A percentile compares a stretch with the other conserved stretches of the same genome.
Evolutionary conservation across 495 filamentous ascomycete species (phyloP).

Genomic region (Daldinia vernicosa): DNA sequence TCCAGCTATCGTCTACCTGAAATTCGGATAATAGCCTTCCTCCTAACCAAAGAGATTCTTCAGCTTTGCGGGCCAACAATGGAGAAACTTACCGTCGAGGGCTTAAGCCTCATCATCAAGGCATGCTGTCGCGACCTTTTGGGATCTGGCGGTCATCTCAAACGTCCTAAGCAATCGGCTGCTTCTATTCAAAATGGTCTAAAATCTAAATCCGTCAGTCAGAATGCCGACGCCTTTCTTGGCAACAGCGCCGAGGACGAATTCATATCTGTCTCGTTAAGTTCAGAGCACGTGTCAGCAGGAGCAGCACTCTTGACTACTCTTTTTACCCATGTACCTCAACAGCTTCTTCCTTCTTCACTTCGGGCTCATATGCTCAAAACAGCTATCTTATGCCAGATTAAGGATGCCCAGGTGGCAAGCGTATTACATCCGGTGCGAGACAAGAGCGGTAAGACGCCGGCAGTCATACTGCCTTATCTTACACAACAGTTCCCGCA

Average conservation of each 20-base stretch:
- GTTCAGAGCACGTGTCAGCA: constrained; percentile 48
- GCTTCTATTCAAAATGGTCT: constrained; percentile 41
- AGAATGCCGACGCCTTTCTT: constrained; percentile 55
- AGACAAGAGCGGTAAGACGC: constrained; percentile 63
- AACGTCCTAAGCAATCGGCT: constrained; percentile 37
- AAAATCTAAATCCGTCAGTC: constrained; percentile 46
- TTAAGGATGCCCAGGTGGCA: constrained; percentile 75
- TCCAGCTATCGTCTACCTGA: constrained; percentile 65
- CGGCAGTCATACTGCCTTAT: constrained; percentile 79
- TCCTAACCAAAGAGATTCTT: constrained; percentile 64
- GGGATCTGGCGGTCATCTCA: constrained; percentile 53
- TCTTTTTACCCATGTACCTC: constrained; percentile 67
- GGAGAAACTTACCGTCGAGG: constrained; percentile 66
- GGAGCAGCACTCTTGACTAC: constrained; percentile 69
- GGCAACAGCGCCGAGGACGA: constrained; percentile 40
- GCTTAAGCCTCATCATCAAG: constrained; percentile 65
- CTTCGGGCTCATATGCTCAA: constrained; percentile 77
- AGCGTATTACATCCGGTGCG: constrained; percentile 79
- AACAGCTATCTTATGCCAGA: constrained; percentile 73
- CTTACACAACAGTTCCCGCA: constrained; percentile 67
- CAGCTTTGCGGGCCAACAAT: constrained; percentile 68
- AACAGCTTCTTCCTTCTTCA: constrained; percentile 67
- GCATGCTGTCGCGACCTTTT: constrained; percentile 72
- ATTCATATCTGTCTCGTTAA: constrained; percentile 50
- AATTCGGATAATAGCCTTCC: constrained; percentile 69